phyloP scores from a whole-genome alignment of 2,329 filamentous ascomycete genomes.

The Fusarium sp. region DNA sequence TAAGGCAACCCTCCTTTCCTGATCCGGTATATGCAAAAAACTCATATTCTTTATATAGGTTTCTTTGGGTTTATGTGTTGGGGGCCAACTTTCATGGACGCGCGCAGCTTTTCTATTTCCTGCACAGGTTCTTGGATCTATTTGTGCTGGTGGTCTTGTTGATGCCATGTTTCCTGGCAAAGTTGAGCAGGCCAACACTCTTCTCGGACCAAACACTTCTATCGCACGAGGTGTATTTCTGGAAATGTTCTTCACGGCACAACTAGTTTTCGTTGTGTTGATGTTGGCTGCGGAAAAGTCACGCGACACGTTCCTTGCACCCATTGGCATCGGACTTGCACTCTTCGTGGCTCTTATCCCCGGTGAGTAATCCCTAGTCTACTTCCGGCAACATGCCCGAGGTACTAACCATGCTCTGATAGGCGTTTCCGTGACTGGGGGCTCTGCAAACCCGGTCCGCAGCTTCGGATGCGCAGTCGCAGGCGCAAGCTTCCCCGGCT shows the following conservation, averaged over 20 bases:
- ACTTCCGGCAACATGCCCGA: not conserved
- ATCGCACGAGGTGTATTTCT: slow-evolving; percentile 66
- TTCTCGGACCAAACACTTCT: slow-evolving; percentile 57
- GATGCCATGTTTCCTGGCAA: slow-evolving; percentile 62
- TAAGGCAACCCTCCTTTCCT: not conserved
- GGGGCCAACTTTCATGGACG: slow-evolving; percentile 32
- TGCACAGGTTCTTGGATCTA: slow-evolving; percentile 63
- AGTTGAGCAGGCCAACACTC: slow-evolving; percentile 59
- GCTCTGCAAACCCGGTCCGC: slow-evolving; percentile 56
- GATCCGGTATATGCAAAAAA: not conserved
- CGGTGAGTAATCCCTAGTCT: slow-evolving; percentile 12
- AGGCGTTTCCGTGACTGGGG: slow-evolving; percentile 49
- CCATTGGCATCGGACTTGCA: slow-evolving; percentile 71
- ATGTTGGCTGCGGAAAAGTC: slow-evolving; percentile 76
- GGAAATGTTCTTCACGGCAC: slow-evolving; percentile 67
- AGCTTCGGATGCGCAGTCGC: slow-evolving; percentile 56
- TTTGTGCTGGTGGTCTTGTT: slow-evolving; percentile 63
- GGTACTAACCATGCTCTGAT: not conserved
- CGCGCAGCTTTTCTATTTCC: slow-evolving; percentile 53
- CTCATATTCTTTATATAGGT: slow-evolving; percentile 17
- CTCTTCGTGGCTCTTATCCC: slow-evolving; percentile 64
- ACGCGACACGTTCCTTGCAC: slow-evolving; percentile 71
- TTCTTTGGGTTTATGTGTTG: slow-evolving; percentile 34
- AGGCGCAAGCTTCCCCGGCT: slow-evolving; percentile 48
- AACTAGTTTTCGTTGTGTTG: slow-evolving; percentile 67